Percentiles rank a stretch among this genome's conserved stretches.
phyloP scores from a whole-genome alignment of 2,329 filamentous ascomycete species.

The Tolypocladium guangdongense region DNA sequence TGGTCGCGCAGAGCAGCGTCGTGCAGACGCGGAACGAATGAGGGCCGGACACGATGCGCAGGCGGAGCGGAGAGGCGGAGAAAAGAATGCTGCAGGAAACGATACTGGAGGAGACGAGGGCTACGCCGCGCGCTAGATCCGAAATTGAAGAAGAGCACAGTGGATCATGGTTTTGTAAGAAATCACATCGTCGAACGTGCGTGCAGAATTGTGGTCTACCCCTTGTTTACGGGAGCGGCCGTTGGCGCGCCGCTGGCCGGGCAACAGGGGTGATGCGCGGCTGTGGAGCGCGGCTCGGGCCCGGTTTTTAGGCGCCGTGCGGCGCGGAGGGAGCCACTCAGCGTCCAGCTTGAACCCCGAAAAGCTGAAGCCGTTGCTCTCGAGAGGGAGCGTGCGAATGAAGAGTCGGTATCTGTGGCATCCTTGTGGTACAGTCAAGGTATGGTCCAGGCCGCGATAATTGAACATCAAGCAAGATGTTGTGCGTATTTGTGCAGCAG shows the following conservation, averaged over 20 bases:
- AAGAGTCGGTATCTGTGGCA: no score
- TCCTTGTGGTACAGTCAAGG: no score
- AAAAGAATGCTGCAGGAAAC: not conserved
- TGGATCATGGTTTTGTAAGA: not conserved
- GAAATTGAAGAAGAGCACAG: not conserved
- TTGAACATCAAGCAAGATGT: no score
- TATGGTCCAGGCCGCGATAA: no score
- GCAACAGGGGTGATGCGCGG: not conserved
- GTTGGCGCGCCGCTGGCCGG: not conserved
- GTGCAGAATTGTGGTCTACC: not conserved
- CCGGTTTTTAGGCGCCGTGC: not conserved
- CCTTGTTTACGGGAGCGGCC: not conserved
- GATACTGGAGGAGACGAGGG: not conserved
- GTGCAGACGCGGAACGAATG: not conserved
- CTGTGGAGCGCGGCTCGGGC: not conserved
- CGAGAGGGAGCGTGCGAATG: no score
- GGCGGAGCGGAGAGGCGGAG: not conserved
- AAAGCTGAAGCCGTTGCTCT: no score
- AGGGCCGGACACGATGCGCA: not conserved
- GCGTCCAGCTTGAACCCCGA: not conserved
- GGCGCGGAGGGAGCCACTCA: not conserved
- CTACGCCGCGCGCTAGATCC: not conserved
- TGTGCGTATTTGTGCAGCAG: no score
- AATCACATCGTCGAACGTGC: not conserved
- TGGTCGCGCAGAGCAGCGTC: constrained; percentile 9